Evolutionary conservation across 345 rosid species (phyloP).

Genomic region (Eucalyptus pumila): DNA sequence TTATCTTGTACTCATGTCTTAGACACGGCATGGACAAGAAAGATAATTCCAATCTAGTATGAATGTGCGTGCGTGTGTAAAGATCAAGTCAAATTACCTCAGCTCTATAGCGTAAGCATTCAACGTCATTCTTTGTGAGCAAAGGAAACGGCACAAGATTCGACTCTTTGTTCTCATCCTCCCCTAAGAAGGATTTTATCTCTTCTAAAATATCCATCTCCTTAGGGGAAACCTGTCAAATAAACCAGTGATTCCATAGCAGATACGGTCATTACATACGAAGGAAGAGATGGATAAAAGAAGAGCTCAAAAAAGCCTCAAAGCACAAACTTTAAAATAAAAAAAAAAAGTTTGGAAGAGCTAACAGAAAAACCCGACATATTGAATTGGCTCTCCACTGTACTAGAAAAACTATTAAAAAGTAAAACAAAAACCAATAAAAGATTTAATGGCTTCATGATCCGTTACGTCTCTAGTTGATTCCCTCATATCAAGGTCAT

Average conservation of each 20-base stretch:
- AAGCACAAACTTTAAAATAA: neutral
- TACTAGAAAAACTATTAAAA: neutral
- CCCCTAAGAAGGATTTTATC: constrained; percentile 55
- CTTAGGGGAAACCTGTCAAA: constrained; percentile 57
- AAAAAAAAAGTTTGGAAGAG: neutral
- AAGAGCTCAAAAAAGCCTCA: neutral
- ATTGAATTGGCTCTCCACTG: neutral
- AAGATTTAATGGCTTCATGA: neutral
- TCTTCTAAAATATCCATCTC: constrained; percentile 78
- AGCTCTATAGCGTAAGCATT: constrained; percentile 76
- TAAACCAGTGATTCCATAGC: neutral
- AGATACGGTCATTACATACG: neutral
- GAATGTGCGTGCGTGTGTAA: no score
- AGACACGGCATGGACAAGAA: neutral
- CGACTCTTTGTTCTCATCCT: constrained; percentile 32
- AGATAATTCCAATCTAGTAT: neutral
- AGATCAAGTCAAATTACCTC: constrained; percentile 36
- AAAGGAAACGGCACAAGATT: constrained; percentile 46
- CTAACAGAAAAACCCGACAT: neutral
- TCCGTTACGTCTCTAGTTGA: neutral
- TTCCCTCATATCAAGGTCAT: neutral
- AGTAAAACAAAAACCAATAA: neutral
- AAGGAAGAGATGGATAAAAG: neutral
- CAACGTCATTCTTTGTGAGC: constrained; percentile 70
- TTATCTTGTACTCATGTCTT: neutral